Conservation (phyloP, 805 yeast genomes). For the Zygosaccharomyces bailii region DNA sequence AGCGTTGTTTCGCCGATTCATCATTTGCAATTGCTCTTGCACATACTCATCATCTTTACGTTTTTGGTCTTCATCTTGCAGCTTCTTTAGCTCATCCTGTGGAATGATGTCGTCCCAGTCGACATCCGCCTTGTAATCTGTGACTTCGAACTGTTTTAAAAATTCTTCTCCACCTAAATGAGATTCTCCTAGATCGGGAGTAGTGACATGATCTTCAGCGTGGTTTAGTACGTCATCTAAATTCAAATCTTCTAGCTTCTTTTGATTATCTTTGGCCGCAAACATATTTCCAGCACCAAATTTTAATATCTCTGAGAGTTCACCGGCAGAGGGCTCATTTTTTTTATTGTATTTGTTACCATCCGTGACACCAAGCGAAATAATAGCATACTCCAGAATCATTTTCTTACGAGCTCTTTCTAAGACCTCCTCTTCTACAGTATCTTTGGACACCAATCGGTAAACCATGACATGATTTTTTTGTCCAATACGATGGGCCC, state of each 20-base stretch:
- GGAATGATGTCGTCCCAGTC: conserved; percentile 99
- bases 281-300: conserved; percentile 99
- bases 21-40: conserved; percentile 86
- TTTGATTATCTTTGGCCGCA: conserved; percentile 90
- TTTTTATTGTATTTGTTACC: conserved; percentile 47
- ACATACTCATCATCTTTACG: conserved; percentile 81
- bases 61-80: conserved; percentile 88
- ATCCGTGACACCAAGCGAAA: conserved; percentile 92
- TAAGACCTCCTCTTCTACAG: conserved; percentile 95
- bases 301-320: conserved; percentile 86
- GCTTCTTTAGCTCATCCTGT: conserved; percentile 79
- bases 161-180: conserved; percentile 98
- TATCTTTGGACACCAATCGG: conserved; percentile 95
- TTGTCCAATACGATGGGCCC: conserved; percentile 99
- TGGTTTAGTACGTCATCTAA: conserved; percentile 93
- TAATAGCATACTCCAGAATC: conserved; percentile 97
- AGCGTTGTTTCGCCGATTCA: conserved; percentile 74
- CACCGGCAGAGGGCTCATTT: conserved; percentile 76
- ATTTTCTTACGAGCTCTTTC: conserved; percentile 97
- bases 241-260: conserved; percentile 90
- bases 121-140: conserved; percentile 96
- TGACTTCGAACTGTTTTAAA: conserved; percentile 93
- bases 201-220: conserved; percentile 95
- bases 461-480: conserved; percentile 97
- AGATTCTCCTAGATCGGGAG: conserved; percentile 96